These are phyloP conservation scores for Chloris gayana DNA, from an alignment of 176 grass and related monocot genomes.

Conservation along the genomic window DNA sequence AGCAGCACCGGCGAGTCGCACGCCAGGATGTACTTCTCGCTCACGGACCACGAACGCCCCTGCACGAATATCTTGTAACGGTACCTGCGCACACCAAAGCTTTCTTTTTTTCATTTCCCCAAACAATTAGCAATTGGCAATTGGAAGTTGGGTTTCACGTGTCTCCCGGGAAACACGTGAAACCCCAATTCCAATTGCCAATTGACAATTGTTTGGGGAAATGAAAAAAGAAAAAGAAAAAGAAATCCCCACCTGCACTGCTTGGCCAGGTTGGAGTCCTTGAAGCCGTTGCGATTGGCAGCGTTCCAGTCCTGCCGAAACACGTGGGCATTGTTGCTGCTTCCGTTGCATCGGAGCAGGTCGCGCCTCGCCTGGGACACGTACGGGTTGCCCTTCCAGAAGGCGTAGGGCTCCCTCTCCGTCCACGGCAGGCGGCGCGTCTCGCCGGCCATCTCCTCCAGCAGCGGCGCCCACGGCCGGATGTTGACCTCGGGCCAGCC, in stretches of 20 bases:
- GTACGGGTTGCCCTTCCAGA: conserved; percentile 71
- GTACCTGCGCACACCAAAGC: too few relatives aligned
- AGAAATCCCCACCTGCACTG: too few relatives aligned
- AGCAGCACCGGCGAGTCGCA: conserved; percentile 75
- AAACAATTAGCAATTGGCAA: too few relatives aligned
- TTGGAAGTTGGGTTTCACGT: too few relatives aligned
- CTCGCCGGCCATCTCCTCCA: conserved; percentile 51
- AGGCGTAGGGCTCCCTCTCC: conserved; percentile 61
- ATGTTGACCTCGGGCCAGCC: conserved; percentile 84
- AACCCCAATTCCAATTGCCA: too few relatives aligned
- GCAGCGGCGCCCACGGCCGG: conserved; percentile 63
- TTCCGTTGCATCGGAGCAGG: conserved; percentile 57
- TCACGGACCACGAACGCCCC: conserved; percentile 86
- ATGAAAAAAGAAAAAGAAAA: too few relatives aligned
- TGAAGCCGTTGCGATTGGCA: conserved; percentile 47
- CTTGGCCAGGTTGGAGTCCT: conserved; percentile 60
- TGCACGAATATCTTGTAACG: conserved; percentile 80
- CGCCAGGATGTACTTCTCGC: conserved; percentile 86
- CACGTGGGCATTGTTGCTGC: conserved; percentile 29
- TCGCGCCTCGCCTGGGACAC: conserved; percentile 33
- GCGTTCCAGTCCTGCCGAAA: conserved; percentile 64
- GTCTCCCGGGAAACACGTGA: too few relatives aligned
- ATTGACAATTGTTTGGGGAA: too few relatives aligned
- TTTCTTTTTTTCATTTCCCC: too few relatives aligned
- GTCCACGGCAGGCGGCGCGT: conserved; percentile 67